A percentile compares a stretch with the other conserved stretches of the same genome.
phyloP scores from a whole-genome alignment of 345 rosid genomes.

The Brassica napus region Da-Ae NC_063436.1:15885501-15886000 shows the following conservation, averaged over 20 bases:
- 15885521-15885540: not conserved
- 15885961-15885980: constrained; percentile 73
- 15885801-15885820: constrained; percentile 41
- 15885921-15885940: constrained; percentile 70
- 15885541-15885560: not conserved
- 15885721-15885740: constrained; percentile 93
- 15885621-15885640: constrained; percentile 72
- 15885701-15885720: constrained; percentile 68
- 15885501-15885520: constrained; percentile 47
- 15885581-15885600: not conserved
- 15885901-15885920: constrained; percentile 69
- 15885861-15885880: constrained; percentile 54
- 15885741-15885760: constrained; percentile 91
- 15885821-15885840: constrained; percentile 34
- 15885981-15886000: constrained; percentile 88
- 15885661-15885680: constrained; percentile 57
- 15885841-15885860: not conserved
- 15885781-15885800: not conserved
- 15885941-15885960: constrained; percentile 80
- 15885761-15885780: constrained; percentile 95
- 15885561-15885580: not conserved
- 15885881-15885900: constrained; percentile 92
- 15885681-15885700: constrained; percentile 72
- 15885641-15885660: constrained; percentile 61
- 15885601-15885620: constrained; percentile 77